Percentiles rank a stretch among this genome's conserved stretches.
Evolutionary conservation across 1,139 yeast genomes (phyloP).

Genomic region (Diutina rugosa): DNA sequence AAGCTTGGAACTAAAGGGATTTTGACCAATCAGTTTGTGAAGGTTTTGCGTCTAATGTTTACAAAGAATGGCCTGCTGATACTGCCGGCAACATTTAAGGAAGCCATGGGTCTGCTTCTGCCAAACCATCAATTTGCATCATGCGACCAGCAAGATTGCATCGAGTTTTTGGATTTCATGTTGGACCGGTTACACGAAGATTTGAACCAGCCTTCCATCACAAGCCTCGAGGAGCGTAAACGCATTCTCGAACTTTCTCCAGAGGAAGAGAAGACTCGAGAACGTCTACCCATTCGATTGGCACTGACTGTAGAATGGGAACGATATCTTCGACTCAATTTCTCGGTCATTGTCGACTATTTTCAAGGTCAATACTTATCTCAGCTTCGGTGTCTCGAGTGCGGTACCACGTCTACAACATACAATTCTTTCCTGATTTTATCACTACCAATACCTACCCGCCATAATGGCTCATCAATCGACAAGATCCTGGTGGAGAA

Average conservation of each 20-base stretch:
- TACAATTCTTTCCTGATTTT: slow-evolving; percentile 71
- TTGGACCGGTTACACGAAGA: slow-evolving; percentile 87
- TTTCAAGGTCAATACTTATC: slow-evolving; percentile 90
- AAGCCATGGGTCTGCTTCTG: slow-evolving; percentile 55
- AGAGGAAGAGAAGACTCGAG: slow-evolving; percentile 67
- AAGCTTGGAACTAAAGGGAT: slow-evolving; percentile 77
- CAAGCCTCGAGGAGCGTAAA: slow-evolving; percentile 23
- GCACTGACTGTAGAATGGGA: slow-evolving; percentile 97
- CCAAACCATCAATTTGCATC: slow-evolving; percentile 50
- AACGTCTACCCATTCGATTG: slow-evolving; percentile 59
- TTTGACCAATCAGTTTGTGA: slow-evolving; percentile 62
- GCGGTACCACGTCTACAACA: slow-evolving; percentile 75
- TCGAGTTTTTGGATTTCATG: slow-evolving; percentile 75
- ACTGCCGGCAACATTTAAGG: slow-evolving; percentile 47
- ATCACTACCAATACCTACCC: slow-evolving; percentile 58
- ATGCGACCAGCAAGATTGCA: slow-evolving; percentile 87
- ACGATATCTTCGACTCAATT: slow-evolving; percentile 70
- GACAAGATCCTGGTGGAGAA: slow-evolving; percentile 36
- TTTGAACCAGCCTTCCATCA: slow-evolving; percentile 44
- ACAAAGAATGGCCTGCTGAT: slow-evolving; percentile 33
- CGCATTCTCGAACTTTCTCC: slow-evolving; percentile 41
- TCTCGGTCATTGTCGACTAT: slow-evolving; percentile 72
- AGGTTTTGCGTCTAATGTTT: slow-evolving; percentile 47
- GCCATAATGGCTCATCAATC: slow-evolving; percentile 10
- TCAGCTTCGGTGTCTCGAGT: slow-evolving; percentile 60